A percentile compares a stretch with the other conserved stretches of the same genome.
These are phyloP conservation scores for Nothophoma quercina DNA, from an alignment of 2,329 filamentous ascomycete genomes.

Conservation along the genomic window DNA sequence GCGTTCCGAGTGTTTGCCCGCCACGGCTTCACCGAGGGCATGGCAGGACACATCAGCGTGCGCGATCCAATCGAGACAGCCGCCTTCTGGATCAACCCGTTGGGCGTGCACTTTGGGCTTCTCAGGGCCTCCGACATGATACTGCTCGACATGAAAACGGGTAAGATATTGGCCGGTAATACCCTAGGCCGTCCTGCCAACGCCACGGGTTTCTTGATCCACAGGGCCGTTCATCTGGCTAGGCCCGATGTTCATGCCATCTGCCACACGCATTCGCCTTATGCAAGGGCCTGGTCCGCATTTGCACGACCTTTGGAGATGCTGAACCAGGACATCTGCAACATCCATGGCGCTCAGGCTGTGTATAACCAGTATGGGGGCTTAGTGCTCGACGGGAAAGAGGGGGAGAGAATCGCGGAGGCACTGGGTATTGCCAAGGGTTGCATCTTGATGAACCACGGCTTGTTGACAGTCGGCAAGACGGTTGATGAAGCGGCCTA, in stretches of 20 bases:
- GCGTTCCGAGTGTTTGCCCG: slow-evolving; percentile 70
- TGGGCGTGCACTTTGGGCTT: slow-evolving; percentile 69
- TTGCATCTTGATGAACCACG: slow-evolving; percentile 72
- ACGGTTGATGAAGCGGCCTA: slow-evolving; percentile 76
- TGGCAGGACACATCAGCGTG: slow-evolving; percentile 70
- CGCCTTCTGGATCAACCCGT: slow-evolving; percentile 71
- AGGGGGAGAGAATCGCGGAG: slow-evolving; percentile 67
- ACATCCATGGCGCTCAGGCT: slow-evolving; percentile 66
- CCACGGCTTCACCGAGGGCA: slow-evolving; percentile 69
- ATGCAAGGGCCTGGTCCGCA: slow-evolving; percentile 68
- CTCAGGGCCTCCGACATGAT: slow-evolving; percentile 70
- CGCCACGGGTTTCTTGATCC: slow-evolving; percentile 70
- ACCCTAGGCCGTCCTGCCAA: slow-evolving; percentile 37
- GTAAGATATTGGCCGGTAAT: slow-evolving; percentile 67
- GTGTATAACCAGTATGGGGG: slow-evolving; percentile 67
- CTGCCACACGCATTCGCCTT: slow-evolving; percentile 69
- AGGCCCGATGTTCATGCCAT: slow-evolving; percentile 67
- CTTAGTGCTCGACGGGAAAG: slow-evolving; percentile 64
- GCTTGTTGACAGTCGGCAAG: slow-evolving; percentile 69
- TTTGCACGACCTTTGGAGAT: slow-evolving; percentile 71
- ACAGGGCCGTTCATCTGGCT: slow-evolving; percentile 69
- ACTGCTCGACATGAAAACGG: slow-evolving; percentile 62
- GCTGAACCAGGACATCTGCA: slow-evolving; percentile 69
- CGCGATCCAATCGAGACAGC: slow-evolving; percentile 66
- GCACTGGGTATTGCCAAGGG: slow-evolving; percentile 68